phyloP scores from a whole-genome alignment of 1,284 basidiomycete genomes.

The Irpex sp. region DNA sequence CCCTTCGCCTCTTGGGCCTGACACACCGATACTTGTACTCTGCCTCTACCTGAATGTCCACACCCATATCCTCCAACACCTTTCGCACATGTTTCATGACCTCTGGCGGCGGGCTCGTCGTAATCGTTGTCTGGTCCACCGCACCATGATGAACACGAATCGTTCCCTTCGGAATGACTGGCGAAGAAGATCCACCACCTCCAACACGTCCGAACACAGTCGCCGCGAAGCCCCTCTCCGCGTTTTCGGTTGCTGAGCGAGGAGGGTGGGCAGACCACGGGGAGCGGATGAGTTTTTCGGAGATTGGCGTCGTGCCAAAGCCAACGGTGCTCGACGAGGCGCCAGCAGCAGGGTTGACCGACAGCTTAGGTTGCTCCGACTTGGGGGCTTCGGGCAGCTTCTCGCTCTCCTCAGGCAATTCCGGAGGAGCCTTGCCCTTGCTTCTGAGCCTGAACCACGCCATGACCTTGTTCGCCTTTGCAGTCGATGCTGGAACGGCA shows the following conservation, averaged over 20 bases:
- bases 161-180: conserved; percentile 41
- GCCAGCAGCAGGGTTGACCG: conserved; percentile 17
- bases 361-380: conserved; percentile 6
- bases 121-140: conserved; percentile 90
- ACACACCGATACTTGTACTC: conserved; percentile 88
- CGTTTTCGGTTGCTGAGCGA: conserved; percentile 40
- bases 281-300: conserved; percentile 20
- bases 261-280: conserved; percentile 29
- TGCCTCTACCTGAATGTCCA: conserved; percentile 84
- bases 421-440: conserved; percentile 39
- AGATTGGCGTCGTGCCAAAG: conserved; percentile 26
- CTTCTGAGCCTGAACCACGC: conserved; percentile 76
- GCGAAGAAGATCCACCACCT: conserved; percentile 16
- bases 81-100: conserved; percentile 84
- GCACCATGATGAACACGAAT: conserved; percentile 89
- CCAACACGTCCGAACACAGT: conserved; percentile 30
- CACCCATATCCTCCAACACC: conserved; percentile 86
- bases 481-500: conserved; percentile 61
- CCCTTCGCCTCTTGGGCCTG: conserved; percentile 67
- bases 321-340: conserved; percentile 33
- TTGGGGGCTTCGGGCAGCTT: conserved; percentile 13
- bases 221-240: conserved; percentile 37
- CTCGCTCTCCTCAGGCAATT: conserved; percentile 30
- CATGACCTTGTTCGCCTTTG: conserved; percentile 76
- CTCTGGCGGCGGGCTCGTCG: conserved; percentile 78